Base-by-base conservation (phyloP, 768 basidiomycete genomes). In the Leccinum incarnatum region DNA sequence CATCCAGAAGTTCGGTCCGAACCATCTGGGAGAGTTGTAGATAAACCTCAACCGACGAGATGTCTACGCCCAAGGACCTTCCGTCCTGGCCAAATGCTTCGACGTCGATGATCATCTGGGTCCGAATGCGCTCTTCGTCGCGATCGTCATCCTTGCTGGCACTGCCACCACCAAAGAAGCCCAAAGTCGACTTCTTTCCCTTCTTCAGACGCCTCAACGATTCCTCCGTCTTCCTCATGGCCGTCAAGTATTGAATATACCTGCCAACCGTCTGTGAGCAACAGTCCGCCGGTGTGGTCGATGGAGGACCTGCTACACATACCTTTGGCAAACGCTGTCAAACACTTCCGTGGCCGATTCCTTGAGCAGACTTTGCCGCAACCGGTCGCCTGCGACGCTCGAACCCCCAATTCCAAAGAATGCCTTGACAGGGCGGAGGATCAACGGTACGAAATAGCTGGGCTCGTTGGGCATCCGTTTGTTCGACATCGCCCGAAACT, bases 221-320 rank as follows among this genome's bases (percentile, higher is more conserved):
- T 68, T 95, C 94, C 62, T 98, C 94, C 8, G 93, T 93, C 78
- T 96, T 96, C 72, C 87, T 91, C 83, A 95, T 93, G 1, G 85
- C 83, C 10, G 85, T 79, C 23, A 98, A 78, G 67, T 92, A 89
- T 56, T 82, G 80, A 12, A 88, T 84, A 71, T 96, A 97, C 67
- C 93, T 93, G 51, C 48, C 34, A 36, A 27, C 30, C 21, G 42
- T 52, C 15, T 37, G 40, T 59, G 29, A 48, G 19, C 6, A 51
- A 57, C 14, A 14, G 29, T 5, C 23, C 4, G 6, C n/a, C 11
- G 19, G 19, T 12, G 6, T 6, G 25, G 14, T 51, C 47, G 45
- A 61, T 6, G 12, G 15, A 14, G 46, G 47, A 49, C 34, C 56
- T 71, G 8, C 27, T 27, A 29, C 8, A 34, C 57, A 63, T 21